Base-by-base conservation (phyloP, 129 eudicot genomes). In the Saussurea involucrata region DNA sequence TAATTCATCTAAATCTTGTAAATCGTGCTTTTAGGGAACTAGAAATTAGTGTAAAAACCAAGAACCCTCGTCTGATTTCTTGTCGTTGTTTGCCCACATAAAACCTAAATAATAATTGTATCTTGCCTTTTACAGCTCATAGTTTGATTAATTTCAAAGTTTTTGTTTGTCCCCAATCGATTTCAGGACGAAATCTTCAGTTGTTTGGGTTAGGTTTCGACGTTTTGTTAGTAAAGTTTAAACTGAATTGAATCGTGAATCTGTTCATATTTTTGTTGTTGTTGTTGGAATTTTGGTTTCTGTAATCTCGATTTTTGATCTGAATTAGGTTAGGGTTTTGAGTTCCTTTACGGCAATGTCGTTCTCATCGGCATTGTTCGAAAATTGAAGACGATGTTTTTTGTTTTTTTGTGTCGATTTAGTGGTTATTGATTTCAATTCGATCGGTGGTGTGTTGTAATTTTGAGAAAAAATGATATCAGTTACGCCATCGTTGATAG, bases 241-340 rank as follows among this genome's bases (percentile, higher is more conserved):
- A 61, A 68, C 63, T 66, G 40, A 28, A 55, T 73, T 73, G 11
- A 36, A 24, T 33, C 37, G 31, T 42, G 12, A 75, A 25, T 74
- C 20, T 10, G n/a, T 11, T 44, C 1, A 0, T n/a, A n/a, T n/a
- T n/a, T n/a, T n/a, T n/a, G n/a, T 12, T 44, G 55, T 44, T 44
- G 33, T 28, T 76, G 66, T 27, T 76, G 24, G 66, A 40, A 71
- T 7, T 11, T 28, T 5, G 74, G 69, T 20, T 44, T 53, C 15
- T 36, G 8, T 36, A 36, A 36, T 36, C 2, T 36, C 11, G 44
- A 36, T 7, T 36, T 40, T 40, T 79, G 66, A 66, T 72, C 60
- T 63, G 78, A 55, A 80, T 82, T 73, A 61, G 83, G 84, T 82
- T 74, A 69, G 87, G 90, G 92, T 90, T 84, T 88, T 61, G 13